Evolutionary conservation across 805 yeast species (phyloP), one percentile per base, ranked within the genome.

Genomic region (Cyberlindnera euphorbiiphila): DNA sequence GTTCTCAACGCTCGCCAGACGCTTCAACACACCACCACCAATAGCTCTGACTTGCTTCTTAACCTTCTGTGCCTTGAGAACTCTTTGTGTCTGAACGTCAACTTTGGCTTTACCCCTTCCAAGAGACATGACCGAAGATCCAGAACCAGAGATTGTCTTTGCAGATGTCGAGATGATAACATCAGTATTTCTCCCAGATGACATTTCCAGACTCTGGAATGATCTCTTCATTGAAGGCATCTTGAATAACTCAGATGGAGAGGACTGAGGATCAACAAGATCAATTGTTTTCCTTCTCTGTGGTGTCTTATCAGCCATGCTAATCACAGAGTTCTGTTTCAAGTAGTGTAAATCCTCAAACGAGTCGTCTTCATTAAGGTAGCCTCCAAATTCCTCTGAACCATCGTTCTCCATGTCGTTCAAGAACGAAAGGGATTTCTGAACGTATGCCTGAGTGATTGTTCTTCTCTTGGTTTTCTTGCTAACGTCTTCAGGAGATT

Each of bases 41-140:
- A 23, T 29, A 7, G 15, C 22, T 36, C 35, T 38, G 15, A 36
- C 27, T 1, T 37, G 42, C 34, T 42, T 48, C 32, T 41, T 43
- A 9, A 40, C 45, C 37, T 47, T 53, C 37, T 51, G 50, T 1
- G 47, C 57, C 42, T 53, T 53, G 18, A 53, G 32, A 9, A 49
- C 53, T 39, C 56, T 49, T 32, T 50, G 53, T 15, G 41, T 26
- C 29, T 43, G 39, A 4, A 33, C 28, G 11, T 41, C 43, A 8
- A 36, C 13, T 26, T 46, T 43, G 3, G 30, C 29, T 13, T 31
- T 37, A 5, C 37, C 29, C 41, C 58, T 55, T 14, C 80, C 73
- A 52, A 75, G 54, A 37, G 71, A 72, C 31, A 81, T 71, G 45
- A 83, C 71, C 8, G 83, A 74, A 2, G 83, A 75, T 43, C 68